phyloP scores from a whole-genome alignment of 139 green algal genomes.

The Closterium sp. region DNA sequence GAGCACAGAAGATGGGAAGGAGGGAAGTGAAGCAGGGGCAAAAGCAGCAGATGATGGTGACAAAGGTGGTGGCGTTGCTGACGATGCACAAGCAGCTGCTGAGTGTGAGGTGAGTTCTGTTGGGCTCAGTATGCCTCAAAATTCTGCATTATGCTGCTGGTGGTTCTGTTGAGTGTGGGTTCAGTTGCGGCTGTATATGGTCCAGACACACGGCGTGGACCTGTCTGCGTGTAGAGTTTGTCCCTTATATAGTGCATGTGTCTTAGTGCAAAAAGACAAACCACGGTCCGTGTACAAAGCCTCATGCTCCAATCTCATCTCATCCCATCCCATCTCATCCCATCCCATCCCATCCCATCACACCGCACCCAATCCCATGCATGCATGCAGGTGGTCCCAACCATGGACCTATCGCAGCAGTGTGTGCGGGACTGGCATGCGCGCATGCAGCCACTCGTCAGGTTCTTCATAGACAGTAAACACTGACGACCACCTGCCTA shows the following conservation, averaged over 20 bases:
- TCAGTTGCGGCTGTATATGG: background rate
- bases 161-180: background rate
- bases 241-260: background rate
- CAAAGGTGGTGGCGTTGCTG: background rate
- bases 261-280: background rate
- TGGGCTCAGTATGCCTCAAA: too few species aligned
- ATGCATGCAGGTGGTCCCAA: slow-evolving; percentile 1
- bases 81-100: background rate
- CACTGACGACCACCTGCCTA: background rate
- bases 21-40: too few species aligned
- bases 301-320: background rate
- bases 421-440: slow-evolving; percentile 24
- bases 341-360: background rate
- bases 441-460: slow-evolving; percentile 36
- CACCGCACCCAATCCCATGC: background rate
- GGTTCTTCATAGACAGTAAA: slow-evolving; percentile 47
- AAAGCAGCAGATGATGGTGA: background rate
- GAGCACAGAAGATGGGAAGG: too few species aligned
- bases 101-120: background rate
- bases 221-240: too few species aligned
- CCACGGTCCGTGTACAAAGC: too few species aligned
- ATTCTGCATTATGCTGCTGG: background rate
- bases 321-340: background rate
- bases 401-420: slow-evolving; percentile 9
- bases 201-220: too few species aligned